Conservation (phyloP, 2,329 filamentous ascomycete species). For the Colletotrichum orbiculare region DNA sequence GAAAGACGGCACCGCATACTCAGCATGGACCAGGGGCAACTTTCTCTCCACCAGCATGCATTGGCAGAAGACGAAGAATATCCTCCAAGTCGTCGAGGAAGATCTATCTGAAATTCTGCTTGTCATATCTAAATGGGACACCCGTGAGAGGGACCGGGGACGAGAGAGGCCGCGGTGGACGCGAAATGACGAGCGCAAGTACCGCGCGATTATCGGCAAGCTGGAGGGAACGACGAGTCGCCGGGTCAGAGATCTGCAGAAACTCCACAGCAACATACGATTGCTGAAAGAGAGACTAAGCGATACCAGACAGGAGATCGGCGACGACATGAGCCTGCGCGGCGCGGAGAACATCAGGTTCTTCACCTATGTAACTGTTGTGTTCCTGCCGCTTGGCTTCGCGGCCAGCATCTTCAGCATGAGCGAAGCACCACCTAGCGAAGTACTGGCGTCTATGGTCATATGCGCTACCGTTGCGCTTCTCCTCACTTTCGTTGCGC, state of each 20-base stretch:
- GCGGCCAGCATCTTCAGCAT: constrained; percentile 47
- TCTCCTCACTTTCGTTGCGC: background rate
- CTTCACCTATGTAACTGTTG: constrained; percentile 49
- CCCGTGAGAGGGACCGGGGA: constrained; percentile 42
- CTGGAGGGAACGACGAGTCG: constrained; percentile 4
- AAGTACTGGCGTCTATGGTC: background rate
- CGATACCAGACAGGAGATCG: constrained; percentile 3
- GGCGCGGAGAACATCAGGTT: constrained; percentile 44
- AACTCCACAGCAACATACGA: background rate
- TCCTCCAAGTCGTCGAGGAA: background rate
- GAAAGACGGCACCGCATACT: background rate
- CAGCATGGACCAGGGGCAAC: background rate
- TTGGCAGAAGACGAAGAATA: background rate
- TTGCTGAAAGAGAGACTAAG: background rate
- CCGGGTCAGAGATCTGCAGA: background rate
- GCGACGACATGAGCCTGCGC: constrained; percentile 31
- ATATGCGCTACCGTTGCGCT: background rate
- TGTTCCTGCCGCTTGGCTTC: constrained; percentile 48
- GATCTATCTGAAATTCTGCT: background rate
- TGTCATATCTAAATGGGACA: constrained; percentile 38
- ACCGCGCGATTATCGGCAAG: constrained; percentile 33
- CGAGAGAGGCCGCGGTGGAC: constrained; percentile 46
- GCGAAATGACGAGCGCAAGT: constrained; percentile 45
- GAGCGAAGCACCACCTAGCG: constrained; percentile 13
- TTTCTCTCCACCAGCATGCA: background rate